phyloP scores from a whole-genome alignment of 1,139 yeast genomes.

The Wickerhamomyces sp. region DNA sequence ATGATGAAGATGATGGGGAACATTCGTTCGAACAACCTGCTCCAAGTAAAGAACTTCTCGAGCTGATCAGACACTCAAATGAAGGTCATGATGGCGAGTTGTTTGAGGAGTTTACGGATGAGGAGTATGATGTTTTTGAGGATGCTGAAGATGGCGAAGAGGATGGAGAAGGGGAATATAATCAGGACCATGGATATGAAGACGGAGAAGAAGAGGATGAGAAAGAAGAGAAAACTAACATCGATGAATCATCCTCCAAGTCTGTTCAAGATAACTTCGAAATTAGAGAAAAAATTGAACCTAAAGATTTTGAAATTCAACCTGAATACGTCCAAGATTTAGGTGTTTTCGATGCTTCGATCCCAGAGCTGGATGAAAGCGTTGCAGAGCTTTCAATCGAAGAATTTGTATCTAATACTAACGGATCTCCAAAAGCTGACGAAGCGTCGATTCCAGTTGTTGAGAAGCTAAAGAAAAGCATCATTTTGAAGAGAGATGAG shows the following conservation, averaged over 20 bases:
- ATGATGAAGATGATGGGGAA: slow-evolving; percentile 1
- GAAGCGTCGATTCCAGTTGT: slow-evolving; percentile 27
- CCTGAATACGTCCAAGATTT: slow-evolving; percentile 9
- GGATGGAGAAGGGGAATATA: slow-evolving; percentile 5
- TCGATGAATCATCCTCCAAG: slow-evolving; percentile 1
- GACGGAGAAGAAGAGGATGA: slow-evolving; percentile 16
- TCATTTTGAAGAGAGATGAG: slow-evolving; percentile 31
- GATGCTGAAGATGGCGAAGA: slow-evolving; percentile 6
- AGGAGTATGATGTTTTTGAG: slow-evolving; percentile 14
- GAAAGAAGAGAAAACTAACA: slow-evolving; percentile 16
- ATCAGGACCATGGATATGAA: slow-evolving; percentile 7
- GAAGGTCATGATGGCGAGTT: slow-evolving; percentile 13
- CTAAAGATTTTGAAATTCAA: slow-evolving; percentile 10
- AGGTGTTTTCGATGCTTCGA: slow-evolving; percentile 8
- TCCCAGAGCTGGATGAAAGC: slow-evolving; percentile 3
- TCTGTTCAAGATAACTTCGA: slow-evolving; percentile 4
- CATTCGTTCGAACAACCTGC: slow-evolving; percentile 9
- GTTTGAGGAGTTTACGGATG: slow-evolving; percentile 19
- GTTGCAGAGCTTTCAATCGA: slow-evolving; percentile 7
- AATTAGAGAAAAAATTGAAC: slow-evolving; percentile 9
- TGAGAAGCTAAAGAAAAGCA: slow-evolving; percentile 20
- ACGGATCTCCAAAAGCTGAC: slow-evolving; percentile 26
- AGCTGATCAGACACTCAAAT: slow-evolving; percentile 14
- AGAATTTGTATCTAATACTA: slow-evolving; percentile 6
- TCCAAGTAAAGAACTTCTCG: slow-evolving; percentile 18